Evolutionary conservation across 1,139 yeast species (phyloP).

Genomic region (Pichia sp.): DNA sequence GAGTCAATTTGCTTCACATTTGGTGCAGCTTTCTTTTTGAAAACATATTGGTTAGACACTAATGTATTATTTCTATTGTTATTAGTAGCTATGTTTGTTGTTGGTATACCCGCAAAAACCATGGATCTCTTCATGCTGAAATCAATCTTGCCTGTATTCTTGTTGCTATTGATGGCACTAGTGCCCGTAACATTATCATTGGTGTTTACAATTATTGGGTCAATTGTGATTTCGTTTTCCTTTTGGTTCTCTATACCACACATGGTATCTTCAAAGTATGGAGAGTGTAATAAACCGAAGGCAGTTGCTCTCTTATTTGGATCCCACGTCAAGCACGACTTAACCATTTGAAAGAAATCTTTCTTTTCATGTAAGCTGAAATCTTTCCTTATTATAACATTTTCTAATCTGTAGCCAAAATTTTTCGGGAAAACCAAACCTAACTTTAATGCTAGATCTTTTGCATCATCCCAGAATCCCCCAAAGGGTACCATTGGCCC

Average conservation of each 20-base stretch:
- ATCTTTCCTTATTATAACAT: slow-evolving; percentile 38
- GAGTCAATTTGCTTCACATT: background rate
- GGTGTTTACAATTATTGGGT: background rate
- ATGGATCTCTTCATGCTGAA: slow-evolving; percentile 3
- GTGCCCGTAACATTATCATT: background rate
- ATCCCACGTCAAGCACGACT: slow-evolving; percentile 61
- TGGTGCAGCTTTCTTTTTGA: background rate
- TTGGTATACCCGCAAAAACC: slow-evolving; percentile 12
- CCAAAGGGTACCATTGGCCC: slow-evolving; percentile 41
- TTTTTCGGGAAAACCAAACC: slow-evolving; percentile 51
- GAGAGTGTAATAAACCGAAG: slow-evolving; percentile 41
- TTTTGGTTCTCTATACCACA: slow-evolving; percentile 20
- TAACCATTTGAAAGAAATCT: slow-evolving; percentile 49
- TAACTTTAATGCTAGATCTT: slow-evolving; percentile 43
- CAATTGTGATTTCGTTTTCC: slow-evolving; percentile 12
- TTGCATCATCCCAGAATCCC: slow-evolving; percentile 65
- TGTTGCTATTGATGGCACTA: background rate
- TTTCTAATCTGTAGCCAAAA: slow-evolving; percentile 36
- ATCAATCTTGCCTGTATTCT: background rate
- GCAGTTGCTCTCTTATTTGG: slow-evolving; percentile 53
- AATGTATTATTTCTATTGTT: background rate
- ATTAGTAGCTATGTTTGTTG: background rate
- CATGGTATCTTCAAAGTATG: slow-evolving; percentile 49
- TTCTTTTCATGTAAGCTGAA: slow-evolving; percentile 26
- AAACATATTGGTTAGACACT: background rate